phyloP scores from a whole-genome alignment of 768 basidiomycete genomes.

The Lactifluus hygrophoroides region DNA sequence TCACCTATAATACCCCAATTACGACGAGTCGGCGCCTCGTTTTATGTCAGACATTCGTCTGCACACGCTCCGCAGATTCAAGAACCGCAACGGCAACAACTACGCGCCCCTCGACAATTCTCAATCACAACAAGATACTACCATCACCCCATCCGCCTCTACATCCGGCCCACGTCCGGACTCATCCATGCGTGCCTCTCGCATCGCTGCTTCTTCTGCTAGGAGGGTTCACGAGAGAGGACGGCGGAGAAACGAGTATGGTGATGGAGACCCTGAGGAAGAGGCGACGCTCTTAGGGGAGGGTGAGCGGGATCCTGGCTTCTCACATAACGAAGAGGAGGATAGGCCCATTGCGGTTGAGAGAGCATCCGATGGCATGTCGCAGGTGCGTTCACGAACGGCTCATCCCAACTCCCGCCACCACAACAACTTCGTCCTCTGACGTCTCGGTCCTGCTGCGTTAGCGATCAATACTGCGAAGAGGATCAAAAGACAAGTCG shows the following conservation, averaged over 20 bases:
- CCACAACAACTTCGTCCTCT: neutral
- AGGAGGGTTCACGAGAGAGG: conserved; percentile 6
- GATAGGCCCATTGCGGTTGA: conserved; percentile 22
- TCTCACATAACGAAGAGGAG: conserved; percentile 32
- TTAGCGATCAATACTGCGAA: conserved; percentile 25
- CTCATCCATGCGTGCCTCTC: conserved; percentile 10
- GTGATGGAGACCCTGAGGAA: conserved; percentile 14
- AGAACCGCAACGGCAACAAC: conserved; percentile 11
- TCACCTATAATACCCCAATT: neutral
- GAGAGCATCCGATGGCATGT: conserved; percentile 15
- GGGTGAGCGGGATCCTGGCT: conserved; percentile 30
- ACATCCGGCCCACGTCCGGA: conserved; percentile 3
- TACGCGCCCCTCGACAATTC: conserved; percentile 4
- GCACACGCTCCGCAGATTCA: conserved; percentile 8
- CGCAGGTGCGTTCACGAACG: conserved; percentile 22
- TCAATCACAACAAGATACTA: neutral
- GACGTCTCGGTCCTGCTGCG: conserved; percentile 20
- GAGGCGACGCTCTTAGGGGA: conserved; percentile 16
- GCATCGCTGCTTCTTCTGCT: conserved; percentile 1
- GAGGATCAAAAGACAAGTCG: conserved; percentile 54
- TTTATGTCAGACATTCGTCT: conserved; percentile 20
- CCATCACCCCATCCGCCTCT: neutral
- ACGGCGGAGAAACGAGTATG: conserved; percentile 12
- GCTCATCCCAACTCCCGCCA: too few species aligned
- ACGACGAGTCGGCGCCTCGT: conserved; percentile 10